A percentile compares a stretch with the other conserved stretches of the same genome.
These are phyloP conservation scores for Eucalyptus erythrocorys DNA, from an alignment of 345 rosid species.

Conservation along the genomic window DNA sequence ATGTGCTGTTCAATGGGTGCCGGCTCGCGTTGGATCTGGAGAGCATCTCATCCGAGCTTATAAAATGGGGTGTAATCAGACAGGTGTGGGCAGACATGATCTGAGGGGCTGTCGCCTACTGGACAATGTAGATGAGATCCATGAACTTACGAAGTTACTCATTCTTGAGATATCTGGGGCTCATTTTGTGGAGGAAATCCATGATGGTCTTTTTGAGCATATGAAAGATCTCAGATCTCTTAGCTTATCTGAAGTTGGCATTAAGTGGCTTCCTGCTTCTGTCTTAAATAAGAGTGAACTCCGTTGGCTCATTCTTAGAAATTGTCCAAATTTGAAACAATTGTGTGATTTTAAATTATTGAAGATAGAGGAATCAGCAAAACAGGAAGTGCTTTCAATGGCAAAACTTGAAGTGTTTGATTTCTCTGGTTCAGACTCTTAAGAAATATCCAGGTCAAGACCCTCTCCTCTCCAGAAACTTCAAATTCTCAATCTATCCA, in stretches of 20 bases:
- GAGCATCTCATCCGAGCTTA: too few relatives aligned
- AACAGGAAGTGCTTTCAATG: not conserved
- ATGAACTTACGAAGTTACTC: not conserved
- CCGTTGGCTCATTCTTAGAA: constrained; percentile 25
- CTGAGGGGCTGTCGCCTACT: not conserved
- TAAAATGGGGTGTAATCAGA: too few relatives aligned
- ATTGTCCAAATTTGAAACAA: constrained; percentile 8
- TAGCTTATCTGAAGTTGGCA: not conserved
- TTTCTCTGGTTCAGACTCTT: not conserved
- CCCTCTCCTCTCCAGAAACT: not conserved
- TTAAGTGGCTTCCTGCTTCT: not conserved
- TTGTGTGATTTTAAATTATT: not conserved
- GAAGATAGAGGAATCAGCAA: not conserved
- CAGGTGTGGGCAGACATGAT: not conserved
- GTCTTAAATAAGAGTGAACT: constrained; percentile 13
- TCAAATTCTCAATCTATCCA: not conserved
- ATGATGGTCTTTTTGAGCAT: not conserved
- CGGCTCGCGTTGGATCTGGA: not conserved
- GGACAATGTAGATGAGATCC: not conserved
- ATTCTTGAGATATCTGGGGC: not conserved
- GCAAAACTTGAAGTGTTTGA: not conserved
- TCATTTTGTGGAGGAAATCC: not conserved
- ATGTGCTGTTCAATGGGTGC: constrained; percentile 9
- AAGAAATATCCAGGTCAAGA: not conserved
- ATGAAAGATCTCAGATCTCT: not conserved